Percentiles rank a stretch among this genome's conserved stretches.
phyloP scores from a whole-genome alignment of 2,329 filamentous ascomycete genomes.

The Trichoderma sp. region DNA sequence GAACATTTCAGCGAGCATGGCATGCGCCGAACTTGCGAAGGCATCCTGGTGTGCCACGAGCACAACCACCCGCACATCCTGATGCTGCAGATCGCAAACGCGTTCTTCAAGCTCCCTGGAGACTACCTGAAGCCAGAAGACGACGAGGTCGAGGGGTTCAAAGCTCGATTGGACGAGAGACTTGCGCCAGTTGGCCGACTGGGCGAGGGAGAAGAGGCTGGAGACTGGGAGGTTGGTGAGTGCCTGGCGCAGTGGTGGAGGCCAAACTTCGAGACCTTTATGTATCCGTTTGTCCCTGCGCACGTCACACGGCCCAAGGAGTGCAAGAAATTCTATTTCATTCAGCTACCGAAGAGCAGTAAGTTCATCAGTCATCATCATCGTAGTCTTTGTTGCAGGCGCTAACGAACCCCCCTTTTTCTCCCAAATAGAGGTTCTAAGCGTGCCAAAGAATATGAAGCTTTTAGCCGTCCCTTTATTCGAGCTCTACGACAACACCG shows the following conservation, averaged over 20 bases:
- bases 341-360: slow-evolving; percentile 92
- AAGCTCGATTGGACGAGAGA: slow-evolving; percentile 86
- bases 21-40: slow-evolving; percentile 97
- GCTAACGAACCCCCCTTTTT: slow-evolving; percentile 18
- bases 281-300: slow-evolving; percentile 97
- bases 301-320: slow-evolving; percentile 97
- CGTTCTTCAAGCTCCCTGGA: slow-evolving; percentile 98
- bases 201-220: slow-evolving; percentile 81
- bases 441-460: slow-evolving; percentile 99
- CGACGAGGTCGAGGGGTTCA: slow-evolving; percentile 94
- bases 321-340: slow-evolving; percentile 98
- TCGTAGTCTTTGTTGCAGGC: neutral
- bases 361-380: slow-evolving; percentile 32
- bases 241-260: slow-evolving; percentile 98
- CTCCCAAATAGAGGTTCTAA: slow-evolving; percentile 75
- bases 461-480: slow-evolving; percentile 94
- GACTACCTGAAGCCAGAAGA: slow-evolving; percentile 91
- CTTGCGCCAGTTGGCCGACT: slow-evolving; percentile 88
- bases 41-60: slow-evolving; percentile 96
- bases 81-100: slow-evolving; percentile 99
- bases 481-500: slow-evolving; percentile 97
- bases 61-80: slow-evolving; percentile 98
- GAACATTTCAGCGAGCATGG: slow-evolving; percentile 91
- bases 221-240: slow-evolving; percentile 91
- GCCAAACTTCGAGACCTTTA: slow-evolving; percentile 99